Conservation (phyloP, 495 filamentous ascomycete species). For the Lophiotrema nucula region DNA sequence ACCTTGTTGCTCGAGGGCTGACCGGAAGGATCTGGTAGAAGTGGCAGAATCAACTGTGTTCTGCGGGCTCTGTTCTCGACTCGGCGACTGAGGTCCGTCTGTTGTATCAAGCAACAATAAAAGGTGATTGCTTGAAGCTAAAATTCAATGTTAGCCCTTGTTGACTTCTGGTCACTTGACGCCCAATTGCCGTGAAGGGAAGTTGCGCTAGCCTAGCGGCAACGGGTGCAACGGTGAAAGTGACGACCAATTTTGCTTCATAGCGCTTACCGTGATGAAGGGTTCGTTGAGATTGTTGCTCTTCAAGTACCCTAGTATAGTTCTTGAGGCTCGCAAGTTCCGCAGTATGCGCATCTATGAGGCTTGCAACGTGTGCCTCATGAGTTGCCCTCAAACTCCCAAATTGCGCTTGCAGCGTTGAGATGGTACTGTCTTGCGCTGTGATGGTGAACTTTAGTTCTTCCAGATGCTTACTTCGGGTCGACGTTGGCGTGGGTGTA, state of each 20-base stretch:
- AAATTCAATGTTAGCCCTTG: neutral
- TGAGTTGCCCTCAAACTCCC: constrained; percentile 34
- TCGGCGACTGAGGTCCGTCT: constrained; percentile 30
- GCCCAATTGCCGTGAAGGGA: neutral
- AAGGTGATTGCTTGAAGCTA: constrained; percentile 34
- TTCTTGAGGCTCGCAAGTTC: constrained; percentile 36
- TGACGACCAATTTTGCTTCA: neutral
- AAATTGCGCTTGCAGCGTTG: constrained; percentile 34
- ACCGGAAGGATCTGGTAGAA: constrained; percentile 28
- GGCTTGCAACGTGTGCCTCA: constrained; percentile 37
- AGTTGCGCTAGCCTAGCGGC: neutral
- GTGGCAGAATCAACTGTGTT: constrained; percentile 23
- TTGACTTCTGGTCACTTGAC: neutral
- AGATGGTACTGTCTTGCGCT: constrained; percentile 29
- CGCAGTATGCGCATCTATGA: constrained; percentile 35
- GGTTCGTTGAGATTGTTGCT: constrained; percentile 29
- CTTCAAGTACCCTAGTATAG: constrained; percentile 37
- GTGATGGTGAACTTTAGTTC: constrained; percentile 31
- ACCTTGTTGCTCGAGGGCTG: constrained; percentile 25
- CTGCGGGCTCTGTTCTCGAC: constrained; percentile 17
- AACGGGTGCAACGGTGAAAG: neutral
- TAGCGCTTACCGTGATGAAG: constrained; percentile 31
- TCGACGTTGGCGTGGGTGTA: constrained; percentile 13
- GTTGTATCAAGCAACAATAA: constrained; percentile 27
- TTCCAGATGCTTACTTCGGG: constrained; percentile 19